Evolutionary conservation across 73 alveolate genomes (phyloP), one percentile per base, ranked within the genome.

Genomic region (Effrenium voratum): DNA sequence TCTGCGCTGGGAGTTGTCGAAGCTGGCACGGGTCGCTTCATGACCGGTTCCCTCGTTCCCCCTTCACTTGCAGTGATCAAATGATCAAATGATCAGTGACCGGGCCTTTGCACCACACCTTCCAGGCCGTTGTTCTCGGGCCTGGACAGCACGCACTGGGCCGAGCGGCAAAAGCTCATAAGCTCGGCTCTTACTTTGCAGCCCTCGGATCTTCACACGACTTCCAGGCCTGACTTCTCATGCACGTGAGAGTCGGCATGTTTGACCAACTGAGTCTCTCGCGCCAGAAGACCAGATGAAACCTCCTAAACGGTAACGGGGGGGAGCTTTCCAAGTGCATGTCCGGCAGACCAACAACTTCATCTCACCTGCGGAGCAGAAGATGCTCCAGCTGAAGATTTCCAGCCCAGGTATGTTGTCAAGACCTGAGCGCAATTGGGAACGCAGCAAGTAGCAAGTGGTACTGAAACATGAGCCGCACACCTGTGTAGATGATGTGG

Each of bases 41-140:
- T 12, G 12, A 22, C 41, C 79, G 34, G 40, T 66, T 2, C 41
- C 41, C 16, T 28, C 30, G 41, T 66, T 28, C 41, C 79, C 40
- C 40, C 79, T 66, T 66, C 30, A 0, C 10, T 24, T 0, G 79
- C 40, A 66, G 30, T 24, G 79, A 0, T 66, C 30, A 30, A 0
- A 8, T 24, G 2, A 66, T 40, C 8, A 63, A 66, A 0, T 24
- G 10, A 0, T 30, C 41, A 24, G n/a, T 40, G 40, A n/a, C 79
- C 44, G 40, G 68, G 85, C 97, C 97, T 66, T 41, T 90, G 88
- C 75, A 90, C 87, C 1, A 90, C 77, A 15, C 97, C 97, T 90
- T 90, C 97, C 97, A 90, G n/a, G 45, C 97, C 97, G 19, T 90
- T 90, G 97, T 90, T 90, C 87, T 90, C 97, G 5, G 87, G 97